Conservation (phyloP, 768 basidiomycete species). For the Collybia sp. region DNA sequence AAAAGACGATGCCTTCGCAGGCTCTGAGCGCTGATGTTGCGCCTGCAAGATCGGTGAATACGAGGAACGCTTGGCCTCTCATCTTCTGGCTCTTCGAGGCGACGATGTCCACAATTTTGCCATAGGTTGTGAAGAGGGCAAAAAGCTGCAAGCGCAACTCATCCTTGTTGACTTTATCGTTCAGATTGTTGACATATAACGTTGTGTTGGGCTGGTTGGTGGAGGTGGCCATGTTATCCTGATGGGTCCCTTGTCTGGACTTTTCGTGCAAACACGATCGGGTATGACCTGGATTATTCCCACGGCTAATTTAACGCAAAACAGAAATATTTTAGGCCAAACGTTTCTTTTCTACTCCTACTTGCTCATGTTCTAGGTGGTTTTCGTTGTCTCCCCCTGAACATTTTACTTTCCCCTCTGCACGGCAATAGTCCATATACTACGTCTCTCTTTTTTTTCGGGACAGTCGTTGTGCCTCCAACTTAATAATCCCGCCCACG, state of each 20-base stretch:
- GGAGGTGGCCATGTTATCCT: constrained; percentile 39
- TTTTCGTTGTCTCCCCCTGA: neutral
- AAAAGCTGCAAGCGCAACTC: constrained; percentile 82
- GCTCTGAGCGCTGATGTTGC: constrained; percentile 92
- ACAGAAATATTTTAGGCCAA: neutral
- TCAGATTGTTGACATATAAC: constrained; percentile 90
- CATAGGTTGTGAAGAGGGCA: constrained; percentile 89
- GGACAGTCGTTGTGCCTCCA: too few species aligned
- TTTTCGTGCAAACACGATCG: too few species aligned
- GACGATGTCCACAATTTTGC: constrained; percentile 89
- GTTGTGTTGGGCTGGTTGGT: constrained; percentile 78
- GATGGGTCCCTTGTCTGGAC: constrained; percentile 8
- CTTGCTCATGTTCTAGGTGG: neutral
- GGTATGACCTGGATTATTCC: constrained; percentile 7
- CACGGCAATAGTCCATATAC: too few species aligned
- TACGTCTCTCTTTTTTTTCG: too few species aligned
- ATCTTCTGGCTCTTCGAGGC: constrained; percentile 83
- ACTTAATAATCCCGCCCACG: too few species aligned
- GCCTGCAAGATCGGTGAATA: constrained; percentile 86
- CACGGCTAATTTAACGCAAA: constrained; percentile 9
- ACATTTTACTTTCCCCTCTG: too few species aligned
- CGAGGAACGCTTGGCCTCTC: constrained; percentile 94
- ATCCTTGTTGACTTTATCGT: constrained; percentile 88
- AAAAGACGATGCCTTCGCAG: constrained; percentile 90
- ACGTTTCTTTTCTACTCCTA: constrained; percentile 7